These are phyloP conservation scores for Rhizopus sp. DNA, from an alignment of 371 early-diverging fungal species.

Conservation along the genomic window DNA sequence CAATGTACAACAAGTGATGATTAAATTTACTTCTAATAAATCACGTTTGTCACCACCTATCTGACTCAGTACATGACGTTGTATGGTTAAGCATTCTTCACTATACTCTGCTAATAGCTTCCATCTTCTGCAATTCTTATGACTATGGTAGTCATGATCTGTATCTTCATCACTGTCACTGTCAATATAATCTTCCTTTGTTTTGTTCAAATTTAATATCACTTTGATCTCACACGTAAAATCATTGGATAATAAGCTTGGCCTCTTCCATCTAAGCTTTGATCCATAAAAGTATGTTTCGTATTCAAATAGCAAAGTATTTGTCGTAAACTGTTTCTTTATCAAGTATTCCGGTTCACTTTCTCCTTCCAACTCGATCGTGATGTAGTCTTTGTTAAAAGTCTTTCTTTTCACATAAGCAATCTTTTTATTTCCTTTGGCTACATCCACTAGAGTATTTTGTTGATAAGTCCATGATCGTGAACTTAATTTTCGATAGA, in stretches of 20 bases:
- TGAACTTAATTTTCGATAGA: not conserved
- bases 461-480: slow-evolving; percentile 1
- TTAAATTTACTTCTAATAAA: slow-evolving; percentile 30
- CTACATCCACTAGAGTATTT: not conserved
- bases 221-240: slow-evolving; percentile 39
- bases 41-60: slow-evolving; percentile 20
- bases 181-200: slow-evolving; percentile 21
- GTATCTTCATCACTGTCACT: slow-evolving; percentile 30
- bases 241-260: slow-evolving; percentile 44
- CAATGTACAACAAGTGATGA: slow-evolving; percentile 41
- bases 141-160: slow-evolving; percentile 26
- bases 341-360: slow-evolving; percentile 18
- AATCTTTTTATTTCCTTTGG: not conserved
- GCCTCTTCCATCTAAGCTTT: slow-evolving; percentile 42
- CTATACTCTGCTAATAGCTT: slow-evolving; percentile 30
- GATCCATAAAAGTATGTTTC: slow-evolving; percentile 33
- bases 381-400: not conserved
- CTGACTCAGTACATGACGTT: slow-evolving; percentile 2
- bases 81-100: not conserved
- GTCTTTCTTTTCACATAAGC: not conserved
- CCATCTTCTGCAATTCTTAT: slow-evolving; percentile 27
- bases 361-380: not conserved
- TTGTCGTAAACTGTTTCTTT: slow-evolving; percentile 29
- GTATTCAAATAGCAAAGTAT: slow-evolving; percentile 38
- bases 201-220: not conserved